Evolutionary conservation across 768 basidiomycete species (phyloP).

Genomic region (Termitomyces sp.): DNA sequence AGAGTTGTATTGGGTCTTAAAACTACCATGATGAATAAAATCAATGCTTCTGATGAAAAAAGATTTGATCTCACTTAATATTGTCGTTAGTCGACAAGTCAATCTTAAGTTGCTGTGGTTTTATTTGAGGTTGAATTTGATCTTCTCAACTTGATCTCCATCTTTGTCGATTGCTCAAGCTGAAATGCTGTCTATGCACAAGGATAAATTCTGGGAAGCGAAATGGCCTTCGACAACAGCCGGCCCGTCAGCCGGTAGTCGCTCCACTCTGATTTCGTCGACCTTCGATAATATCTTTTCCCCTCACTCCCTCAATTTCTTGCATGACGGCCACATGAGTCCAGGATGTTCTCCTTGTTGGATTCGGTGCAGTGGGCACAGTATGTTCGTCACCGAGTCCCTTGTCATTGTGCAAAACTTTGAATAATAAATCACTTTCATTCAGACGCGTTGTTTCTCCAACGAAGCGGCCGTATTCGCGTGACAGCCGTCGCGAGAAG

Average conservation of each 20-base stretch:
- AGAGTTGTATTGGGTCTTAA: conserved; percentile 10
- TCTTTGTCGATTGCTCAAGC: no score
- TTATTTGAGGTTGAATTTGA: no score
- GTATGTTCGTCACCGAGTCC: conserved; percentile 40
- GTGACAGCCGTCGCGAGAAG: conserved; percentile 73
- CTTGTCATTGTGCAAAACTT: not conserved
- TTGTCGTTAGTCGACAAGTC: not conserved
- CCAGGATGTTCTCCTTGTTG: conserved; percentile 53
- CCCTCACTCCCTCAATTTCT: not conserved
- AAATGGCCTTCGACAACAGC: not conserved
- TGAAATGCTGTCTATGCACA: no score
- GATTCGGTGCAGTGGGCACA: conserved; percentile 61
- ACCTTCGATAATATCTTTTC: not conserved
- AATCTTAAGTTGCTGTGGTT: not conserved
- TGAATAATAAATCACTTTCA: not conserved
- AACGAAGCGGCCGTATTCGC: conserved; percentile 50
- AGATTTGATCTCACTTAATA: not conserved
- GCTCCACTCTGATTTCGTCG: not conserved
- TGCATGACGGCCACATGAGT: conserved; percentile 6
- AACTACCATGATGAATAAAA: conserved; percentile 9
- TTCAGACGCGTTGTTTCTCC: conserved; percentile 50
- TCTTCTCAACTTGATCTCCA: no score
- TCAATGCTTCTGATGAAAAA: not conserved
- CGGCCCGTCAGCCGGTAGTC: not conserved
- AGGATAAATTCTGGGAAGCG: no score